A percentile compares a stretch with the other conserved stretches of the same genome.
Evolutionary conservation across 2,329 filamentous ascomycete species (phyloP).

Genomic region (Xylariaceae sp.): DNA sequence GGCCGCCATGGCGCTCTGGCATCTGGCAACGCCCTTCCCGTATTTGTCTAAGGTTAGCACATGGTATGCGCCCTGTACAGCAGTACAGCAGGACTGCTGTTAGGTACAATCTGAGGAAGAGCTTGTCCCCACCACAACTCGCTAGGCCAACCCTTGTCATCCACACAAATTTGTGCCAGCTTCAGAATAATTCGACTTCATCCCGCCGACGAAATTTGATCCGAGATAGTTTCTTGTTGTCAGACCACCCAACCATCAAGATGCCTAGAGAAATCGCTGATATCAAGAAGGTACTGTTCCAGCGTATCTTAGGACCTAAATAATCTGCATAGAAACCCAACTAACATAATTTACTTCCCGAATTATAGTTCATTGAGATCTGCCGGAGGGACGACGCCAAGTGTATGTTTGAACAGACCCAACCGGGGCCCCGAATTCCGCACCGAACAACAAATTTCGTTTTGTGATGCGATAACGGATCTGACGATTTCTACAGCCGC

Average conservation of each 20-base stretch:
- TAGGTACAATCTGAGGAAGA: too few species aligned
- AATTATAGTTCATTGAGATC: conserved; percentile 96
- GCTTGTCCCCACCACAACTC: conserved; percentile 11
- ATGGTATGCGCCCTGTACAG: too few species aligned
- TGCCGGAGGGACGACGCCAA: conserved; percentile 99
- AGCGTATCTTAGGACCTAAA: not conserved
- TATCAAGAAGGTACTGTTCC: conserved; percentile 70
- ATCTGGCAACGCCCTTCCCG: too few species aligned
- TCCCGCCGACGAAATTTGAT: conserved; percentile 15
- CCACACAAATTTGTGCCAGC: conserved; percentile 28
- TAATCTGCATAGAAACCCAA: conserved; percentile 14
- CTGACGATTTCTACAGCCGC: conserved; percentile 54
- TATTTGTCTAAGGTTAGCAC: too few species aligned
- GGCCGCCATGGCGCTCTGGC: too few species aligned
- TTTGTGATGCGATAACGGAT: conserved; percentile 11
- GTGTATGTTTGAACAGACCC: conserved; percentile 64
- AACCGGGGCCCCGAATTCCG: conserved; percentile 3
- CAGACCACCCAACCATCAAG: conserved; percentile 52
- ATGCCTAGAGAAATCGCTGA: conserved; percentile 98
- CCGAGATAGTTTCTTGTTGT: conserved; percentile 14
- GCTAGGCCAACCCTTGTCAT: conserved; percentile 20
- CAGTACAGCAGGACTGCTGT: too few species aligned
- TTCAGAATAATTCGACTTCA: conserved; percentile 20
- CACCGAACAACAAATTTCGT: too few species aligned
- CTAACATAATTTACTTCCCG: conserved; percentile 27